Percentiles rank a stretch among this genome's conserved stretches.
Evolutionary conservation across 441 rosid genomes (phyloP).

Genomic region (Gossypium lobatum): DNA sequence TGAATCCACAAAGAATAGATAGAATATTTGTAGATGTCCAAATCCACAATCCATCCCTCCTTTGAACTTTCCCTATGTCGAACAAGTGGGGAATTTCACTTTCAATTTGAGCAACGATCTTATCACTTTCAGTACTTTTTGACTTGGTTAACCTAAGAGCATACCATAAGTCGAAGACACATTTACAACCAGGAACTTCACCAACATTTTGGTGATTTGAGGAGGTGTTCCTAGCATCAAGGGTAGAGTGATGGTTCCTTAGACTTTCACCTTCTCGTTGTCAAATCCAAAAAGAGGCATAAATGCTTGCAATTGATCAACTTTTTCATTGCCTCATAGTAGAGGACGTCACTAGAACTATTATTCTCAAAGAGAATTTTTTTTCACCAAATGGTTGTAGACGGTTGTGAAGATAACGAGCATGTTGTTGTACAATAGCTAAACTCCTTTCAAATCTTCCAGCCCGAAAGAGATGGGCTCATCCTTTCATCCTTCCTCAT

Average conservation of each 20-base stretch:
- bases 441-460: background rate
- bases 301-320: background rate
- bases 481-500: background rate
- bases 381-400: background rate
- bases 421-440: background rate
- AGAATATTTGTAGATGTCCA: background rate
- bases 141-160: background rate
- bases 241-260: background rate
- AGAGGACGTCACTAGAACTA: background rate
- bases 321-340: background rate
- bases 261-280: background rate
- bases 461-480: background rate
- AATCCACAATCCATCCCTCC: background rate
- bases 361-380: background rate
- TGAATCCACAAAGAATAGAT: background rate
- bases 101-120: background rate
- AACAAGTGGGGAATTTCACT: background rate
- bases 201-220: background rate
- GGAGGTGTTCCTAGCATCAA: background rate
- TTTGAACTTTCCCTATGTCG: background rate
- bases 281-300: background rate
- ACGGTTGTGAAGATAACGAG: background rate
- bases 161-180: background rate
- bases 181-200: background rate
- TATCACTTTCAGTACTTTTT: background rate